Evolutionary conservation across 176 grass and related monocot species (phyloP).

Genomic region (Zizania latifolia): DNA sequence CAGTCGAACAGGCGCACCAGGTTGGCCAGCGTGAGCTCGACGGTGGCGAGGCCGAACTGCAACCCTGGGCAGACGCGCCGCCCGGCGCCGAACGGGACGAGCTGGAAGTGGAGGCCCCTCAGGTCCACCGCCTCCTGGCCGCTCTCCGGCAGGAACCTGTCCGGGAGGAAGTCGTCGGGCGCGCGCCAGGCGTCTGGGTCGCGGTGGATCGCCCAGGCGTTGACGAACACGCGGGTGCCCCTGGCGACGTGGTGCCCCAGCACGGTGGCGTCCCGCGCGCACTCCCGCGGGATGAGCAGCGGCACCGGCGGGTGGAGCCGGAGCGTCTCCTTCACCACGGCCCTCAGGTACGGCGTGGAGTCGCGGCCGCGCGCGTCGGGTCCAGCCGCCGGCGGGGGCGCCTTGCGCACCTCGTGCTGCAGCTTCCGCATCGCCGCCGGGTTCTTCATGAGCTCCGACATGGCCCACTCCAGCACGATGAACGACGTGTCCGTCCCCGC

Average conservation of each 20-base stretch:
- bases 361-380: neutral
- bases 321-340: constrained; percentile 51
- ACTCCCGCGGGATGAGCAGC: constrained; percentile 48
- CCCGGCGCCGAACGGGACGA: constrained; percentile 47
- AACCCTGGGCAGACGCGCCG: constrained; percentile 40
- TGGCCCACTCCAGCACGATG: constrained; percentile 43
- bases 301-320: constrained; percentile 44
- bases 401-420: constrained; percentile 20
- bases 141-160: constrained; percentile 11
- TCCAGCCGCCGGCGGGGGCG: neutral
- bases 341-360: constrained; percentile 33
- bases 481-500: constrained; percentile 39
- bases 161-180: constrained; percentile 33
- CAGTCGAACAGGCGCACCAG: constrained; percentile 42
- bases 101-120: constrained; percentile 40
- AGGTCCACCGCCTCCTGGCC: constrained; percentile 36
- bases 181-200: constrained; percentile 37
- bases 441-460: constrained; percentile 49
- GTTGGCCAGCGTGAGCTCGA: constrained; percentile 46
- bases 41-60: constrained; percentile 41
- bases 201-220: constrained; percentile 50
- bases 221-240: constrained; percentile 50
- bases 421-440: constrained; percentile 27
- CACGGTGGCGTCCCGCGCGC: constrained; percentile 27
- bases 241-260: constrained; percentile 30